A percentile compares a stretch with the other conserved stretches of the same genome.
Evolutionary conservation across 176 grass and related monocot genomes (phyloP).

Genomic region (Guadua angustifolia): DNA sequence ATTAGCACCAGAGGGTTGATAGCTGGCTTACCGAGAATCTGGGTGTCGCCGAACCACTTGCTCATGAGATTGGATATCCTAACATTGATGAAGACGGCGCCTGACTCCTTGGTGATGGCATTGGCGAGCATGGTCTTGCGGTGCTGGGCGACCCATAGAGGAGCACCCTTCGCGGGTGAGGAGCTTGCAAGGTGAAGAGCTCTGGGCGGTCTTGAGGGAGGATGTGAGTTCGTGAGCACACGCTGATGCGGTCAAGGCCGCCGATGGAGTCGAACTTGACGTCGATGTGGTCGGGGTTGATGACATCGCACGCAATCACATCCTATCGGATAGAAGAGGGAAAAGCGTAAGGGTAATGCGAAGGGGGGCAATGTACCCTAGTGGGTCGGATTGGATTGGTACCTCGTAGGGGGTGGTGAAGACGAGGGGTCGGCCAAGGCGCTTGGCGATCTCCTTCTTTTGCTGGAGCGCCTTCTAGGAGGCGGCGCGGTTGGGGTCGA

Average conservation of each 20-base stretch:
- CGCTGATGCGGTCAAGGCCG: constrained; percentile 78
- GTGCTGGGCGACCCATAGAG: constrained; percentile 89
- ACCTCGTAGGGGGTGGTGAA: constrained; percentile 71
- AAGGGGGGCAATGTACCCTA: neutral
- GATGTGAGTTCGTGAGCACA: constrained; percentile 77
- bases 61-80: constrained; percentile 98
- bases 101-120: constrained; percentile 89
- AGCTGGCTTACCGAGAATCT: constrained; percentile 74
- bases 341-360: neutral
- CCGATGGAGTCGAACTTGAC: constrained; percentile 86
- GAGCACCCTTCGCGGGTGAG: constrained; percentile 78
- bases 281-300: constrained; percentile 92
- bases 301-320: constrained; percentile 94
- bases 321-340: constrained; percentile 49
- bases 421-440: constrained; percentile 85
- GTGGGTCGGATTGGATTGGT: neutral
- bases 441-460: constrained; percentile 99
- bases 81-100: constrained; percentile 96
- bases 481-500: constrained; percentile 87
- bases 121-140: constrained; percentile 97
- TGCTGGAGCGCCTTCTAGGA: constrained; percentile 88
- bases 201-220: too few relatives aligned
- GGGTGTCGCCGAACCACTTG: constrained; percentile 97
- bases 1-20: neutral
- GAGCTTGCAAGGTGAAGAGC: constrained; percentile 90